Conservation (phyloP, 805 yeast genomes). For the Saccharomycopsis malanga region DNA sequence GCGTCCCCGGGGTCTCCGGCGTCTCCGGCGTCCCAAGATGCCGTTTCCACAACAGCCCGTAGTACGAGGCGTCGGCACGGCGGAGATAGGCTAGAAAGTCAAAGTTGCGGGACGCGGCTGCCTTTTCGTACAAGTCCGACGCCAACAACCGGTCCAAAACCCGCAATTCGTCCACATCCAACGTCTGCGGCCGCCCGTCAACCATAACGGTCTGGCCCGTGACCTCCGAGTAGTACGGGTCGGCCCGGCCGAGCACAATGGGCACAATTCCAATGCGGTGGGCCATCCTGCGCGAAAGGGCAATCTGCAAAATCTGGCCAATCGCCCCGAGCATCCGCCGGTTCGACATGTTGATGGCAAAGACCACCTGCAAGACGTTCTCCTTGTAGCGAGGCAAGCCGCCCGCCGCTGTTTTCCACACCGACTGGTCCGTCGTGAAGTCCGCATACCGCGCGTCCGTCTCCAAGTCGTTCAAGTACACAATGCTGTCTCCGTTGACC, state of each 20-base stretch:
- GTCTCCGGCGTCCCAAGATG: too few relatives aligned
- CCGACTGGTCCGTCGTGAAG: constrained; percentile 38
- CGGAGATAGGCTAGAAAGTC: neutral
- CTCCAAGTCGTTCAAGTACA: constrained; percentile 76
- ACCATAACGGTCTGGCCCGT: constrained; percentile 18
- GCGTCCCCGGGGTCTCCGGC: constrained; percentile 11
- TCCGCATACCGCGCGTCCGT: constrained; percentile 46
- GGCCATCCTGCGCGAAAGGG: constrained; percentile 55
- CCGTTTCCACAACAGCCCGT: constrained; percentile 10
- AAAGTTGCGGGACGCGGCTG: neutral
- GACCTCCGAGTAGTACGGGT: constrained; percentile 20
- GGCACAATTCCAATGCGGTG: constrained; percentile 86
- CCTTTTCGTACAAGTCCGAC: constrained; percentile 14
- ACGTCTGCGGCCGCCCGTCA: constrained; percentile 21
- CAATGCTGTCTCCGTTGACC: constrained; percentile 33
- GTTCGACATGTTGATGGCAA: constrained; percentile 56
- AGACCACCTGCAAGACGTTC: constrained; percentile 68
- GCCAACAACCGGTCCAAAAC: constrained; percentile 23
- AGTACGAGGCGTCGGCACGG: constrained; percentile 2
- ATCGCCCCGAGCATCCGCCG: constrained; percentile 44
- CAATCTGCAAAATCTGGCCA: constrained; percentile 41
- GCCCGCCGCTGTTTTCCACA: constrained; percentile 41
- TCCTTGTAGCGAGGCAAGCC: constrained; percentile 64
- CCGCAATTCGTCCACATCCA: constrained; percentile 21
- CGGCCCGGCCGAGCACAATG: constrained; percentile 27